phyloP scores from a whole-genome alignment of 2,329 filamentous ascomycete species.

The Nemania sp. region DNA sequence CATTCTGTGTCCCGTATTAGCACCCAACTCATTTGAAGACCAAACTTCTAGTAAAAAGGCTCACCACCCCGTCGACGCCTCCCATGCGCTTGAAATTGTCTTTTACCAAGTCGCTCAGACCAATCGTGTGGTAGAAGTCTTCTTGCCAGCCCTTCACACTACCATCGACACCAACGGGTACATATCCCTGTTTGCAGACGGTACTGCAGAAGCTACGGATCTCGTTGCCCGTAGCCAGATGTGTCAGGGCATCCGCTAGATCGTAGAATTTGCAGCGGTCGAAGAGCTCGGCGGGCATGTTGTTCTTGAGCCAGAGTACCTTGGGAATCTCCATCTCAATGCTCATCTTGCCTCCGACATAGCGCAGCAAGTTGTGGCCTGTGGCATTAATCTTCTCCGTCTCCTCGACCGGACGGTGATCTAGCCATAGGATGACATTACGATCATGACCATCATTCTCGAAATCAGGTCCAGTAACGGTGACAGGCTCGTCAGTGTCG shows the following conservation, averaged over 20 bases:
- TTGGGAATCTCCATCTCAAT: conserved; percentile 99
- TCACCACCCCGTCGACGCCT: conserved; percentile 91
- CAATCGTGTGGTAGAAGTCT: conserved; percentile 86
- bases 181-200: conserved; percentile 95
- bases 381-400: conserved; percentile 93
- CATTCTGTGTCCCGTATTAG: conserved; percentile 69
- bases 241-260: conserved; percentile 87
- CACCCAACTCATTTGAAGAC: conserved; percentile 16
- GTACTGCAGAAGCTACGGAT: conserved; percentile 93
- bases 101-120: conserved; percentile 79
- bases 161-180: conserved; percentile 95
- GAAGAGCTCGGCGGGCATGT: conserved; percentile 93
- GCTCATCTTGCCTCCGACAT: conserved; percentile 97
- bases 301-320: conserved; percentile 96
- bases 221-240: conserved; percentile 90
- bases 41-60: conserved; percentile 47
- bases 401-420: conserved; percentile 89
- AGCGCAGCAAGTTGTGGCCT: conserved; percentile 87
- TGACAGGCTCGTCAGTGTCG: conserved; percentile 86
- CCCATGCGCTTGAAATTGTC: conserved; percentile 93
- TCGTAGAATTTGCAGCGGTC: conserved; percentile 97
- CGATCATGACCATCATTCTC: conserved; percentile 79
- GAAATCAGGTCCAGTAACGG: conserved; percentile 88
- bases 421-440: conserved; percentile 96
- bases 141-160: conserved; percentile 98